Conservation (phyloP, 2,329 filamentous ascomycete genomes). For the Akanthomyces muscarius region DNA sequence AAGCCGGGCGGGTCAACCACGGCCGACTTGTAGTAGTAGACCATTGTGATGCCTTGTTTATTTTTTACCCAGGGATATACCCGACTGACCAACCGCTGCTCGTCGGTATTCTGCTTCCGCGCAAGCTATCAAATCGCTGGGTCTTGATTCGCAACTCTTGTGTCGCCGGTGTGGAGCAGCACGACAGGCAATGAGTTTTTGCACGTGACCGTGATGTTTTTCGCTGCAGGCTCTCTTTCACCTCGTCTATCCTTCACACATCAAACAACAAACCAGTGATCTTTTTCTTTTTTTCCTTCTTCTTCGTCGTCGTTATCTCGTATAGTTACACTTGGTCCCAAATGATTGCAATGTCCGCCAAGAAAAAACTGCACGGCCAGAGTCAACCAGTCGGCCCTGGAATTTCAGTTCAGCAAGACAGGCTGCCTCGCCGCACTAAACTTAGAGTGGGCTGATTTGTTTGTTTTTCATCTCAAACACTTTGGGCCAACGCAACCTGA, state of each 20-base stretch:
- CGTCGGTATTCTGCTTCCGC: not conserved
- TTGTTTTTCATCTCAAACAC: not conserved
- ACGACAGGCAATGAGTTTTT: not conserved
- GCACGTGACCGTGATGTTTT: constrained; percentile 3
- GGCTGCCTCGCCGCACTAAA: not conserved
- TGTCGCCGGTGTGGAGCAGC: not conserved
- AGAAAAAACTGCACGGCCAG: too few relatives aligned
- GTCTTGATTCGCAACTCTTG: not conserved
- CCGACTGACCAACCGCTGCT: not conserved
- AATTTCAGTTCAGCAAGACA: not conserved
- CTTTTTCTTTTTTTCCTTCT: not conserved
- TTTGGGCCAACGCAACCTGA: not conserved
- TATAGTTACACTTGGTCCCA: too few relatives aligned
- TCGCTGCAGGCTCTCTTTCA: not conserved
- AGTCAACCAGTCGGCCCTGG: not conserved
- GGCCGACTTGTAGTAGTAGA: constrained; percentile 92
- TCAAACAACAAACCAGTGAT: too few relatives aligned
- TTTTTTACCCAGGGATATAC: too few relatives aligned
- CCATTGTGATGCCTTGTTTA: constrained; percentile 54
- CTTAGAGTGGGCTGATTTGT: not conserved
- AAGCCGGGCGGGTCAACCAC: constrained; percentile 77
- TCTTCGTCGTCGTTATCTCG: too few relatives aligned
- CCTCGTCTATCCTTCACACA: too few relatives aligned
- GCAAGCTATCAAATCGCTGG: not conserved
- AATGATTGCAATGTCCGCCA: too few relatives aligned